Evolutionary conservation across 768 basidiomycete species (phyloP).

Genomic region (Amyloporia xantha): DNA sequence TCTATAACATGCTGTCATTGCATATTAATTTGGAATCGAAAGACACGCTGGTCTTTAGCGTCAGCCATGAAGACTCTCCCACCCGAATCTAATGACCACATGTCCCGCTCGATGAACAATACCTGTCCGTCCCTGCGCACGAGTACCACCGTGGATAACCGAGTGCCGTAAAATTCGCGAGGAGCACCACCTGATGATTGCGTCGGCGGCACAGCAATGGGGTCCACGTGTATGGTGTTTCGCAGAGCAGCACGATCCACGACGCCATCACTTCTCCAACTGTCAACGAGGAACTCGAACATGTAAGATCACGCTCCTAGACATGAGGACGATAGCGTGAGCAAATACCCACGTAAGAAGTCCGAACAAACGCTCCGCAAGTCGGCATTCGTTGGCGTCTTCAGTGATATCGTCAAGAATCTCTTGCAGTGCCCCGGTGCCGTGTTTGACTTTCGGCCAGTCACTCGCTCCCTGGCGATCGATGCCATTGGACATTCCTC

Average conservation of each 20-base stretch:
- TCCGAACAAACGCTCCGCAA: constrained; percentile 55
- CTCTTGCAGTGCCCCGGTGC: constrained; percentile 38
- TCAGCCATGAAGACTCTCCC: constrained; percentile 23
- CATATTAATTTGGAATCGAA: constrained; percentile 16
- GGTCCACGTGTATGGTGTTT: constrained; percentile 57
- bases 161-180: constrained; percentile 52
- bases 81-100: constrained; percentile 43
- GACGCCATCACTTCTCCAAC: constrained; percentile 28
- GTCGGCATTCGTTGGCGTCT: constrained; percentile 39
- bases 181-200: constrained; percentile 5
- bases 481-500: constrained; percentile 71
- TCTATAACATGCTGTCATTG: not conserved
- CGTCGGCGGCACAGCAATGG: constrained; percentile 29
- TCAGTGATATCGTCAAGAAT: constrained; percentile 34
- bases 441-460: constrained; percentile 74
- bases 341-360: constrained; percentile 57
- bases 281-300: not conserved
- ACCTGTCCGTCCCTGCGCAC: constrained; percentile 53
- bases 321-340: constrained; percentile 2
- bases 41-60: constrained; percentile 15
- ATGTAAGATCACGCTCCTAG: not conserved
- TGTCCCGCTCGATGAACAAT: constrained; percentile 66
- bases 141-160: constrained; percentile 66
- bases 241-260: constrained; percentile 46
- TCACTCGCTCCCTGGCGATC: constrained; percentile 52